A percentile compares a stretch with the other conserved stretches of the same genome.
Conservation (phyloP, 2,329 filamentous ascomycete species). For the Aspergillus piperis region DNA sequence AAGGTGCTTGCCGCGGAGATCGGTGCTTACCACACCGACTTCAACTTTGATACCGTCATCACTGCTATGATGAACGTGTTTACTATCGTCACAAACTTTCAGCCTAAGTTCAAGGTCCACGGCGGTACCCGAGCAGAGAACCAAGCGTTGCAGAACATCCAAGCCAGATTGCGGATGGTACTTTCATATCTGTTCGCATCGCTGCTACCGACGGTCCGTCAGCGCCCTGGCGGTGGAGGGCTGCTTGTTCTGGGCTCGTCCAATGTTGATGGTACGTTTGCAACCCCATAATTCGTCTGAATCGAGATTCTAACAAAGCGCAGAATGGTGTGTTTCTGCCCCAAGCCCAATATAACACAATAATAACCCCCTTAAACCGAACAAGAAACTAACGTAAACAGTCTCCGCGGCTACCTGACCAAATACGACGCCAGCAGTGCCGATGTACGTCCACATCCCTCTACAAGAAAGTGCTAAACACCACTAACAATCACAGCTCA, state of each 20-base stretch:
- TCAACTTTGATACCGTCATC: conserved; percentile 71
- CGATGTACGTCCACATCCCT: conserved; percentile 49
- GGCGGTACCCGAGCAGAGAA: conserved; percentile 65
- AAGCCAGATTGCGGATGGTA: conserved; percentile 68
- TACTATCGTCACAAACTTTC: conserved; percentile 59
- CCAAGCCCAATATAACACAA: not conserved
- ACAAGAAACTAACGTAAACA: conserved; percentile 37
- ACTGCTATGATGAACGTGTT: conserved; percentile 63
- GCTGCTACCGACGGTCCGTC: conserved; percentile 61
- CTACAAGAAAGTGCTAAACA: not conserved
- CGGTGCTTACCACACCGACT: conserved; percentile 70
- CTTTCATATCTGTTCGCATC: conserved; percentile 66
- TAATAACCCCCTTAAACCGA: not conserved
- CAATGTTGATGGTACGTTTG: conserved; percentile 58
- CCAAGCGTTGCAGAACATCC: conserved; percentile 67
- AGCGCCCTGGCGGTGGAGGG: conserved; percentile 57
- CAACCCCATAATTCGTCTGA: not conserved
- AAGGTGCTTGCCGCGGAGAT: conserved; percentile 62
- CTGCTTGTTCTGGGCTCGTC: conserved; percentile 68
- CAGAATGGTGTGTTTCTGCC: conserved; percentile 30
- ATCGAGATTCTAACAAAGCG: conserved; percentile 9
- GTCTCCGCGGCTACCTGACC: conserved; percentile 60
- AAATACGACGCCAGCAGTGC: conserved; percentile 66
- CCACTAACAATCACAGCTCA: conserved; percentile 27
- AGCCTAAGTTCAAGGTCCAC: conserved; percentile 63